phyloP scores from a whole-genome alignment of 2,329 filamentous ascomycete genomes.

The Bimuria novae-zelandiae region DNA sequence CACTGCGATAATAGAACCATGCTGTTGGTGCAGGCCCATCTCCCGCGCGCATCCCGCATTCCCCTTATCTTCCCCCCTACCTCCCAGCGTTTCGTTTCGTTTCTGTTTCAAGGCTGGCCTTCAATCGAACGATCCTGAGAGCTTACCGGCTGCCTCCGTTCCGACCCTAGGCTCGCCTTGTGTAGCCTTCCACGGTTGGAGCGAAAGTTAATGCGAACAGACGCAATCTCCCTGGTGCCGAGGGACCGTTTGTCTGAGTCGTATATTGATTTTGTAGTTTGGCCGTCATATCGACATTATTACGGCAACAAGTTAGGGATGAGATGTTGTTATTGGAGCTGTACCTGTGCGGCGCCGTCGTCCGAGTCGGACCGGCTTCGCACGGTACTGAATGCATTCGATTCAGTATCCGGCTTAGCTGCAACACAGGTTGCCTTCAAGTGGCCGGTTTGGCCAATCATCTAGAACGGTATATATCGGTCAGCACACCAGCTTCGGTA shows the following conservation, averaged over 20 bases:
- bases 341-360: not conserved
- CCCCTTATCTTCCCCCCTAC: not conserved
- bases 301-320: not conserved
- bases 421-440: conserved; percentile 1
- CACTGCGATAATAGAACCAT: conserved; percentile 2
- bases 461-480: not conserved
- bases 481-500: not conserved
- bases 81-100: conserved; percentile 2
- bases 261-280: conserved; percentile 1
- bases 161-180: conserved; percentile 6
- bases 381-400: not conserved
- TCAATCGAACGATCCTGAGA: not conserved
- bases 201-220: not conserved
- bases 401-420: conserved; percentile 1
- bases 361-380: not conserved
- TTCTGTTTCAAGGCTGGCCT: not conserved
- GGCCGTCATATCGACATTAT: not conserved
- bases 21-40: not conserved
- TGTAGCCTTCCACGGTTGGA: conserved; percentile 2
- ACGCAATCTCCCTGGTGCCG: conserved; percentile 8
- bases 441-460: not conserved
- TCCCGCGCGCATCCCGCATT: conserved; percentile 2
- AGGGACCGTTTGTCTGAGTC: not conserved
- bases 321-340: not conserved
- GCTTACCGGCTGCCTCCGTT: not conserved